Evolutionary conservation across 2,329 filamentous ascomycete genomes (phyloP).

Genomic region (Ramichloridium luteum): DNA sequence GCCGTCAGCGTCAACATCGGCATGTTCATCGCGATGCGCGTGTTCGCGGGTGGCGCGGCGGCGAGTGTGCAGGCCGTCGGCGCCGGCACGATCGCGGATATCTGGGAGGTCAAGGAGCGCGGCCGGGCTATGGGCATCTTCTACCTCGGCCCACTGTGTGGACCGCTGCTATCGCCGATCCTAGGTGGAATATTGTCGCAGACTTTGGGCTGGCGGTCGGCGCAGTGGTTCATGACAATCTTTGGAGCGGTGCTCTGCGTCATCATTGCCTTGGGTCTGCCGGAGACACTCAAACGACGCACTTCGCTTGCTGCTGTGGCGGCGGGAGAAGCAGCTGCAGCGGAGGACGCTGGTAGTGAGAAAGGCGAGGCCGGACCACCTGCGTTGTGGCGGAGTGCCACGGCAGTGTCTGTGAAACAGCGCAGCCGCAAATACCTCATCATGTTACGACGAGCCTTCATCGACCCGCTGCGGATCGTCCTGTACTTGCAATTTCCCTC

Average conservation of each 20-base stretch:
- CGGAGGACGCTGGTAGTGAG: slow-evolving; percentile 16
- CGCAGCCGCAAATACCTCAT: slow-evolving; percentile 39
- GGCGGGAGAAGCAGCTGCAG: slow-evolving; percentile 16
- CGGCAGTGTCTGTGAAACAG: too few relatives aligned
- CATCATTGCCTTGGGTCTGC: slow-evolving; percentile 48
- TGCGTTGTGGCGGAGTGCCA: too few relatives aligned
- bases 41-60: slow-evolving; percentile 62
- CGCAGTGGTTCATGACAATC: slow-evolving; percentile 64
- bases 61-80: slow-evolving; percentile 74
- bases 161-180: slow-evolving; percentile 63
- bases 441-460: slow-evolving; percentile 47
- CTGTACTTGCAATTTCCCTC: slow-evolving; percentile 62
- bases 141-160: slow-evolving; percentile 65
- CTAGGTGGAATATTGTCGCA: slow-evolving; percentile 62
- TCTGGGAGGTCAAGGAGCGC: slow-evolving; percentile 62
- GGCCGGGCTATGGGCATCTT: slow-evolving; percentile 74
- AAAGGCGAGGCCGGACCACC: slow-evolving; percentile 13
- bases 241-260: slow-evolving; percentile 51
- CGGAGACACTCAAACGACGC: slow-evolving; percentile 45
- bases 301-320: slow-evolving; percentile 23
- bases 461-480: slow-evolving; percentile 62
- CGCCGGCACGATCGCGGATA: slow-evolving; percentile 69
- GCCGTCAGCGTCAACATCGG: slow-evolving; percentile 57
- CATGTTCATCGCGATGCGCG: slow-evolving; percentile 67
- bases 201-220: slow-evolving; percentile 59